Percentiles rank a stretch among this genome's conserved stretches.
Conservation (phyloP, 192 early-diverging fungal genomes). For the Chytriomyces hyalinus region DNA sequence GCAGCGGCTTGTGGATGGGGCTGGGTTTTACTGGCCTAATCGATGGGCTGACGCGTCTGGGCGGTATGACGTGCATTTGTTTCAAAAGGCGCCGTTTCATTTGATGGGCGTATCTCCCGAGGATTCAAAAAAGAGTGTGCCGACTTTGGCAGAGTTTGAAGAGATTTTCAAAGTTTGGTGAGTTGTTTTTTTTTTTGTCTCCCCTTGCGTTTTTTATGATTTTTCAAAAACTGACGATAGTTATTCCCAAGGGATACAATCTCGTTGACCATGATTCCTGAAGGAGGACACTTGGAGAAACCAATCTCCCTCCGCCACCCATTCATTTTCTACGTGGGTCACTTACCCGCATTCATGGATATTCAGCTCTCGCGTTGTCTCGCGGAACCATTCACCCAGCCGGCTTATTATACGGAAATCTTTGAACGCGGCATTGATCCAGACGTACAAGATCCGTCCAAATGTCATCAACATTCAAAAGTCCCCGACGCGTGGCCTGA, state of each 20-base stretch:
- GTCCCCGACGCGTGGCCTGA: constrained; percentile 74
- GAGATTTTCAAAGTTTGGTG: constrained; percentile 76
- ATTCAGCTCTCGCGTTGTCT: constrained; percentile 45
- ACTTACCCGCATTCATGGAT: constrained; percentile 58
- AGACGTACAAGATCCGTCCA: constrained; percentile 46
- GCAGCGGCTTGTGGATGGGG: constrained; percentile 36
- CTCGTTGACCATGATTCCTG: constrained; percentile 65
- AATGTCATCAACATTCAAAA: constrained; percentile 79
- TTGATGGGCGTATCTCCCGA: constrained; percentile 16
- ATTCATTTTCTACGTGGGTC: constrained; percentile 89
- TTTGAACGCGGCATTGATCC: constrained; percentile 98
- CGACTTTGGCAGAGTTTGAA: constrained; percentile 73
- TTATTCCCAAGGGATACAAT: constrained; percentile 74
- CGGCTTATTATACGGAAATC: constrained; percentile 26
- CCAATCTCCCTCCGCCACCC: constrained; percentile 91
- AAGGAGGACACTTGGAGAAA: constrained; percentile 51
- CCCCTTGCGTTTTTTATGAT: not conserved
- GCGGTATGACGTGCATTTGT: constrained; percentile 52
- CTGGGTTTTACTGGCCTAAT: constrained; percentile 43
- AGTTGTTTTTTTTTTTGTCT: not conserved
- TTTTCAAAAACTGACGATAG: too few species aligned
- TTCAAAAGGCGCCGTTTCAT: constrained; percentile 52
- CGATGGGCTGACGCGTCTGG: constrained; percentile 50
- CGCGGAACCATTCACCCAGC: constrained; percentile 32
- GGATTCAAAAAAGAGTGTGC: constrained; percentile 50